These are phyloP conservation scores for Verticillium klebahnii DNA, from an alignment of 2,329 filamentous ascomycete species.

Conservation along the genomic window DNA sequence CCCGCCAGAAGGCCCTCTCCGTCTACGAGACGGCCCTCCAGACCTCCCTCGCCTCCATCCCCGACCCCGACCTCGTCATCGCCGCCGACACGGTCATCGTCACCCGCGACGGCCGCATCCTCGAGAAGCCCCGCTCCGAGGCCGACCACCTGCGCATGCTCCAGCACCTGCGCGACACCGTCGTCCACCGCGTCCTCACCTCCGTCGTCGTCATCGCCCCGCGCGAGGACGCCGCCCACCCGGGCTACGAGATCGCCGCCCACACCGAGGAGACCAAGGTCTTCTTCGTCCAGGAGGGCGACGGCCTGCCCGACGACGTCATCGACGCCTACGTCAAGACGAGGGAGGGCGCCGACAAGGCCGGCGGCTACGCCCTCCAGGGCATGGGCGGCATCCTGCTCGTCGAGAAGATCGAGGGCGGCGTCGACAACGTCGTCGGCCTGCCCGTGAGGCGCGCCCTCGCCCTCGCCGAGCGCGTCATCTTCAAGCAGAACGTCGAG, in stretches of 20 bases:
- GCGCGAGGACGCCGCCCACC: slow-evolving; percentile 71
- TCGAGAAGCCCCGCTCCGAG: slow-evolving; percentile 87
- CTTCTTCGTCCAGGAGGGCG: slow-evolving; percentile 65
- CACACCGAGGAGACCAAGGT: slow-evolving; percentile 89
- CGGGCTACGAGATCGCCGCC: slow-evolving; percentile 78
- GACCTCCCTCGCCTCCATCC: slow-evolving; percentile 36
- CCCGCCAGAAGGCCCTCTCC: slow-evolving; percentile 71
- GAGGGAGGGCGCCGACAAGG: slow-evolving; percentile 91
- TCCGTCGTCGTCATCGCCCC: slow-evolving; percentile 81
- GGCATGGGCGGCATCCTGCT: slow-evolving; percentile 81
- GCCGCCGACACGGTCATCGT: slow-evolving; percentile 90
- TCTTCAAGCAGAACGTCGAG: slow-evolving; percentile 67
- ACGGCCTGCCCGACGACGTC: slow-evolving; percentile 68
- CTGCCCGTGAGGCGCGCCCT: slow-evolving; percentile 76
- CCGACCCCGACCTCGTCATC: slow-evolving; percentile 79
- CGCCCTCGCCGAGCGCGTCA: slow-evolving; percentile 81
- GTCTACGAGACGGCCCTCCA: slow-evolving; percentile 53
- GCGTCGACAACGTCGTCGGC: slow-evolving; percentile 91
- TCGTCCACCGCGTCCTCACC: slow-evolving; percentile 78
- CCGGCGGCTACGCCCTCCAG: slow-evolving; percentile 92
- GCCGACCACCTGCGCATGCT: slow-evolving; percentile 82
- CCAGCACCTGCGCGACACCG: slow-evolving; percentile 71
- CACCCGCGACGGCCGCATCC: slow-evolving; percentile 65
- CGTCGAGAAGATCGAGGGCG: slow-evolving; percentile 83
- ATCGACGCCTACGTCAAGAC: slow-evolving; percentile 76